These are phyloP conservation scores for Gossypium sturtianum DNA, from an alignment of 345 rosid genomes.

Conservation along the genomic window DNA sequence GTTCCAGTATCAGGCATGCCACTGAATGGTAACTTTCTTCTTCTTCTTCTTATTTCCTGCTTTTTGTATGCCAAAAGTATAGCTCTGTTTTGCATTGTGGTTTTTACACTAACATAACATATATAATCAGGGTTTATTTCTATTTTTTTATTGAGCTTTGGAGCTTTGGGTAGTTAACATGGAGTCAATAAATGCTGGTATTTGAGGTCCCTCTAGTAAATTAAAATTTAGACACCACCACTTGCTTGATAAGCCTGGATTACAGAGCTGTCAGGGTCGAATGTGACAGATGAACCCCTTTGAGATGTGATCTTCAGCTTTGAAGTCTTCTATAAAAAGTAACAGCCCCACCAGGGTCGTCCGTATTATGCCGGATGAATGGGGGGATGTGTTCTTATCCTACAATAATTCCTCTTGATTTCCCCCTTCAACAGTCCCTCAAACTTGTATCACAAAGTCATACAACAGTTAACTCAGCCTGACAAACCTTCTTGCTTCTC, in stretches of 20 bases:
- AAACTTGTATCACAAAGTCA: background rate
- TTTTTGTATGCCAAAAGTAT: background rate
- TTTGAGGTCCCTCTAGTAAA: background rate
- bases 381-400: background rate
- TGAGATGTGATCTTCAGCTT: conserved; percentile 17
- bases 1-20: conserved; percentile 87
- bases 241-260: background rate
- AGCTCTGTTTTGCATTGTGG: background rate
- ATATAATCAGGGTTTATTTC: background rate
- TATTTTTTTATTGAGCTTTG: background rate
- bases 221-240: conserved; percentile 16
- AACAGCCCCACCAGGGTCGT: conserved; percentile 27
- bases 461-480: background rate
- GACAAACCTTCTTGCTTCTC: background rate
- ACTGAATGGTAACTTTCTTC: conserved; percentile 72
- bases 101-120: conserved; percentile 1
- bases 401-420: conserved; percentile 21
- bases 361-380: background rate
- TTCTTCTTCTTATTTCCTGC: background rate
- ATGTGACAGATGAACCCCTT: conserved; percentile 15
- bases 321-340: background rate
- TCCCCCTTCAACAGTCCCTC: conserved; percentile 8
- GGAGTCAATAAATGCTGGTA: too few species aligned
- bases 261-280: background rate
- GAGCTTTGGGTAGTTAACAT: too few species aligned